Conservation (phyloP, 2,329 filamentous ascomycete species). For the Fusarium setosum region DNA sequence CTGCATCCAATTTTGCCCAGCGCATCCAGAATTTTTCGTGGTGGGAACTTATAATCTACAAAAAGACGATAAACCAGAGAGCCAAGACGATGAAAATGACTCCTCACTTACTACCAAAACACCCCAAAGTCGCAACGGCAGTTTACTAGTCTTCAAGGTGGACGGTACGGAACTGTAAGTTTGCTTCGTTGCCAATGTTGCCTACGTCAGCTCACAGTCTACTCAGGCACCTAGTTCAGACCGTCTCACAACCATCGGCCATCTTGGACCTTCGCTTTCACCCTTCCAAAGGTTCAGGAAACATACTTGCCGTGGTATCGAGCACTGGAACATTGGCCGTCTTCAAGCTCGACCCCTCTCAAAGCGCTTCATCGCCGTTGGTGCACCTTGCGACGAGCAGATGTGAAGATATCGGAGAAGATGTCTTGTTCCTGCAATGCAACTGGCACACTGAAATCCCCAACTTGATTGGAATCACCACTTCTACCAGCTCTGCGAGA, state of each 20-base stretch:
- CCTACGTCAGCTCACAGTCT: constrained; percentile 16
- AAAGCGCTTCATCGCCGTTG: constrained; percentile 48
- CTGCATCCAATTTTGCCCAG: constrained; percentile 80
- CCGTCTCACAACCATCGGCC: constrained; percentile 73
- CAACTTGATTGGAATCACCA: constrained; percentile 74
- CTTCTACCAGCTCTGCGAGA: constrained; percentile 74
- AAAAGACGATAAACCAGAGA: constrained; percentile 50
- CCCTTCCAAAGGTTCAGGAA: constrained; percentile 53
- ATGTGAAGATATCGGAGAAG: constrained; percentile 63
- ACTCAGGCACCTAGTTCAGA: constrained; percentile 67
- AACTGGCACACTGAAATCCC: constrained; percentile 73
- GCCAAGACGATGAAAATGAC: constrained; percentile 39
- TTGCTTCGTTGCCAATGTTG: neutral
- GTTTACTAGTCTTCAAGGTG: constrained; percentile 74
- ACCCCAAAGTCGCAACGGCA: constrained; percentile 77
- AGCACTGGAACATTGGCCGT: constrained; percentile 79
- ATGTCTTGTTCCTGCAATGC: constrained; percentile 76
- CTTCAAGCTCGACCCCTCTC: constrained; percentile 63
- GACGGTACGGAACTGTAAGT: constrained; percentile 67
- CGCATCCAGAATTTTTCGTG: constrained; percentile 73
- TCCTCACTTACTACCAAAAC: constrained; percentile 43
- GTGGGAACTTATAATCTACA: constrained; percentile 88
- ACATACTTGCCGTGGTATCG: constrained; percentile 78
- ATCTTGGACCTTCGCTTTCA: constrained; percentile 90
- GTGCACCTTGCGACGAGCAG: constrained; percentile 57